Percentiles rank a stretch among this genome's conserved stretches.
Conservation (phyloP, 2,329 filamentous ascomycete species). For the Botryosphaeria dothidea region DNA sequence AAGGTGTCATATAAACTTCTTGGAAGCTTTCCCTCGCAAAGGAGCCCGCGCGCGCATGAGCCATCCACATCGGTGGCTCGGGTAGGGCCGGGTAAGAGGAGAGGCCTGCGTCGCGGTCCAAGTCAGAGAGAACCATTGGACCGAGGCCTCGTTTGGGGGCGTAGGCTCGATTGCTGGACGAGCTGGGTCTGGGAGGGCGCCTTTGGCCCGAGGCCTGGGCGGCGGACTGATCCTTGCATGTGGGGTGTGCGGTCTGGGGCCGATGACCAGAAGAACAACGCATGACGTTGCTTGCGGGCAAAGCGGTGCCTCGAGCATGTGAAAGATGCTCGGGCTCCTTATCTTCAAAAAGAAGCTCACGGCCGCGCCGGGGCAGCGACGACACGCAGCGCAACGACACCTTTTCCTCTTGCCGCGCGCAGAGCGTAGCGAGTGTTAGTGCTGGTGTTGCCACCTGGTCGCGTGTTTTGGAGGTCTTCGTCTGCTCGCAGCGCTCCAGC, state of each 20-base stretch:
- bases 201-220: constrained; percentile 21
- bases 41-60: constrained; percentile 10
- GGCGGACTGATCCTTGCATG: constrained; percentile 11
- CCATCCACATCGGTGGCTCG: constrained; percentile 1
- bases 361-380: not conserved
- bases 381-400: not conserved
- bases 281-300: constrained; percentile 8
- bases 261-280: constrained; percentile 7
- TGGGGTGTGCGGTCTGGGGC: constrained; percentile 16
- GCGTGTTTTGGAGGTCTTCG: not conserved
- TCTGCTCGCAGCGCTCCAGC: not conserved
- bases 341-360: not conserved
- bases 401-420: not conserved
- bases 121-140: constrained; percentile 6
- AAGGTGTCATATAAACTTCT: constrained; percentile 19
- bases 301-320: not conserved
- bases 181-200: constrained; percentile 1
- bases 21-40: not conserved
- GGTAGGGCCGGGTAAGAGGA: constrained; percentile 18
- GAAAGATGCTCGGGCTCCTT: not conserved
- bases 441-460: not conserved
- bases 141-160: constrained; percentile 13
- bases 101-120: not conserved
- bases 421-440: not conserved
- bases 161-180: not conserved